Evolutionary conservation across 208 protist genomes (phyloP), one percentile per base, ranked within the genome.

Genomic region (Acanthamoeba lugdunensis): DNA sequence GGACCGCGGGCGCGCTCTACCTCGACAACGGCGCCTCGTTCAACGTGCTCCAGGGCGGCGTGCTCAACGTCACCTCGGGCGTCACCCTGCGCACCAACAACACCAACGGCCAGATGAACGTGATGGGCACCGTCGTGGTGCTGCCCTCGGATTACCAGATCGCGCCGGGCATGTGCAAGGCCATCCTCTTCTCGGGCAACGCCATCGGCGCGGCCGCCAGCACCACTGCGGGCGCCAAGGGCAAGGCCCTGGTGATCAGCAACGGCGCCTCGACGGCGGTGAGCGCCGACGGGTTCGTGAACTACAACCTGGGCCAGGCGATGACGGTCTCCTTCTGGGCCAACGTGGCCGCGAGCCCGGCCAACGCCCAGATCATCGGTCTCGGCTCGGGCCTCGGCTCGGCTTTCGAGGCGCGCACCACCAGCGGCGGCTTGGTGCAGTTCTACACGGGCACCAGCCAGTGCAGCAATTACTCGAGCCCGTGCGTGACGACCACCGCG

Each of bases 1-100:
- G 87, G 87, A 92, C 87, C 23, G 23, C 65, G 50, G 87, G 87
- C 87, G 69, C n/a, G 41, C 45, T 92, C 48, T 92, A 79, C 87
- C 61, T 92, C 65, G 63, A 92, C 65, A 41, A 52, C 52, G 87
- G 41, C 37, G n/a, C 87, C 28, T 28, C 41, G 65, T 92, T 92
- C 69, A 81, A 71, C 87, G 69, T 92, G 25, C 61, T 81, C n/a
- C 61, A 71, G 61, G 63, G 52, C 87, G 69, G 87, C 69, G 87
- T 92, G 63, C 65, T 92, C 48, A 92, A 77, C 69, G 63, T 56
- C 16, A 77, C 50, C 25, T n/a, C 87, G 23, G 87, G 87, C 37
- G 41, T 54, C 33, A 61, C 25, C 41, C 65, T 92, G 45, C 61
- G 41, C 65, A 92, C 23, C 52, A 71, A 54, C 56, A 14, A 16